These are phyloP conservation scores for Rhynchospora pubera DNA, from an alignment of 176 grass and related monocot genomes.

Conservation along the genomic window DNA sequence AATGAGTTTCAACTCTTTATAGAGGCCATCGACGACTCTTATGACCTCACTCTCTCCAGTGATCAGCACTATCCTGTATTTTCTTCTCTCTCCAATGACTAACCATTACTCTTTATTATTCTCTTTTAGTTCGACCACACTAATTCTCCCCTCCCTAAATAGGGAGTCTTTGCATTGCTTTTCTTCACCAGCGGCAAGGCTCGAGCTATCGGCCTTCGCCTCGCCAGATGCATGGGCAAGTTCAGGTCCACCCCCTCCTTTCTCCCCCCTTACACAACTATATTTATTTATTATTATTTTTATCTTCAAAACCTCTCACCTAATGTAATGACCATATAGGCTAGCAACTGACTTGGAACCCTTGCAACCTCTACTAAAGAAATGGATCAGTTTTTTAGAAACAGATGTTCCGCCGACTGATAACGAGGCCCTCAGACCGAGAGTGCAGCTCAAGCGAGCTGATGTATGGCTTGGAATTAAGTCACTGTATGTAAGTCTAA, in stretches of 20 bases:
- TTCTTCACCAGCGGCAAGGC: conserved; percentile 76
- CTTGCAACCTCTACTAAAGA: conserved; percentile 76
- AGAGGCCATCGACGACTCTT: conserved; percentile 75
- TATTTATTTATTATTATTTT: conserved; percentile 16
- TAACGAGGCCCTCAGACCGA: conserved; percentile 49
- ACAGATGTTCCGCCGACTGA: conserved; percentile 55
- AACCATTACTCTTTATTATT: too few species aligned
- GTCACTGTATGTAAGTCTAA: conserved; percentile 91
- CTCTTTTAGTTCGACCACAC: background rate
- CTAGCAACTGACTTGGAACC: conserved; percentile 69
- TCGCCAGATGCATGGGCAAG: conserved; percentile 90
- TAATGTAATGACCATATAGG: conserved; percentile 28
- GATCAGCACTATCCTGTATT: conserved; percentile 96
- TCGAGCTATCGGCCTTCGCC: conserved; percentile 79
- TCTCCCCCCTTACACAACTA: background rate
- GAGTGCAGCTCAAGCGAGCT: conserved; percentile 68
- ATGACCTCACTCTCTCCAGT: conserved; percentile 73
- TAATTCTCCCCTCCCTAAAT: conserved; percentile 18
- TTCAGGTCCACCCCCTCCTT: conserved; percentile 63
- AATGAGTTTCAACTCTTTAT: conserved; percentile 88
- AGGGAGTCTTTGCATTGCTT: conserved; percentile 93
- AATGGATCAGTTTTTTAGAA: conserved; percentile 81
- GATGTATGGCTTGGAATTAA: conserved; percentile 99
- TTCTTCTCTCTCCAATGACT: too few species aligned
- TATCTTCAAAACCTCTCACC: background rate